Conservation (phyloP, 768 basidiomycete genomes). For the Rhizopogon vesiculosus region DNA sequence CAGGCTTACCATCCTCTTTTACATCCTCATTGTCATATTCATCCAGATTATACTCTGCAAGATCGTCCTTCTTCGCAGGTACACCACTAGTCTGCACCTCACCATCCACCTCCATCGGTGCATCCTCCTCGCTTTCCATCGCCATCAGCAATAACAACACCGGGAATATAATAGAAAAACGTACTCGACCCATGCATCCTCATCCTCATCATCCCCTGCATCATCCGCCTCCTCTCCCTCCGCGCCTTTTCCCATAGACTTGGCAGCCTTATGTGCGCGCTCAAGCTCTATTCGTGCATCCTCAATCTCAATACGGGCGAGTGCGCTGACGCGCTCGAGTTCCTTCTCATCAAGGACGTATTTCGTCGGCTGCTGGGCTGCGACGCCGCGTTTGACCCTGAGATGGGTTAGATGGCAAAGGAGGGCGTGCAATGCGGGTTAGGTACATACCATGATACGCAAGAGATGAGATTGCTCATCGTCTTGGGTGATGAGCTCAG, state of each 20-base stretch:
- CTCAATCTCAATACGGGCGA: conserved; percentile 85
- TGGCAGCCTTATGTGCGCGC: conserved; percentile 72
- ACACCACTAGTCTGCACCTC: conserved; percentile 20
- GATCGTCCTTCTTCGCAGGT: conserved; percentile 50
- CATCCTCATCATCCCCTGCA: conserved; percentile 40
- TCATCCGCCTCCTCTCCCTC: conserved; percentile 67
- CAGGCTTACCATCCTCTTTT: conserved; percentile 25
- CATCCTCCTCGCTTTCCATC: conserved; percentile 39
- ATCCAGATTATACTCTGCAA: conserved; percentile 87
- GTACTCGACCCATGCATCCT: conserved; percentile 84
- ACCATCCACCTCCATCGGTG: conserved; percentile 61
- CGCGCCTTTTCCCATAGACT: conserved; percentile 62
- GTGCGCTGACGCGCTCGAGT: conserved; percentile 80
- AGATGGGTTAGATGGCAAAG: conserved; percentile 2
- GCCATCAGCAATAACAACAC: conserved; percentile 10
- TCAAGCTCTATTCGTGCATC: conserved; percentile 85
- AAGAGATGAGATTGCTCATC: conserved; percentile 77
- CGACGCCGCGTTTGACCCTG: conserved; percentile 78
- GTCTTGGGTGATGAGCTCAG: conserved; percentile 2
- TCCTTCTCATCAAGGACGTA: conserved; percentile 91
- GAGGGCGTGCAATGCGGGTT: background rate
- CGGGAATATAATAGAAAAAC: conserved; percentile 29
- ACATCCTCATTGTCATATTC: conserved; percentile 80
- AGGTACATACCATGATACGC: conserved; percentile 48
- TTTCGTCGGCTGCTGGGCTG: conserved; percentile 71